A percentile compares a stretch with the other conserved stretches of the same genome.
These are phyloP conservation scores for Aspergillus arachidicola DNA, from an alignment of 2,329 filamentous ascomycete species.

Conservation along the genomic window DNA sequence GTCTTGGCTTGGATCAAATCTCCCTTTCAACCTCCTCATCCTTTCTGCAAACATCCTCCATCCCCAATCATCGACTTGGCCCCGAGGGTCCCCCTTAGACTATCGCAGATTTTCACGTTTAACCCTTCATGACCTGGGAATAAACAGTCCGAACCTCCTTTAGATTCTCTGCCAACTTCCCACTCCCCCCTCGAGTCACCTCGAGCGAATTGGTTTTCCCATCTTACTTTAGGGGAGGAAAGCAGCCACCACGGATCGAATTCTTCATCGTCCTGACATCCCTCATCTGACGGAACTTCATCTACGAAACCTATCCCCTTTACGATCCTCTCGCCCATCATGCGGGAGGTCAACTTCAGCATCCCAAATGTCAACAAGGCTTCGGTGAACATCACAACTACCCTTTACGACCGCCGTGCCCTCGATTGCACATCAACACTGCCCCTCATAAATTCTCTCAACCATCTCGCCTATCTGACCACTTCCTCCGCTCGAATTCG, in stretches of 20 bases:
- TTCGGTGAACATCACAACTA: slow-evolving; percentile 96
- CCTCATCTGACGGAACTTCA: slow-evolving; percentile 4
- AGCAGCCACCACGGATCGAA: slow-evolving; percentile 12
- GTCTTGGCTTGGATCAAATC: slow-evolving; percentile 23
- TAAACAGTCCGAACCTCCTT: slow-evolving; percentile 12
- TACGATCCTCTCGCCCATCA: slow-evolving; percentile 56
- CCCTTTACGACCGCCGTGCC: slow-evolving; percentile 93
- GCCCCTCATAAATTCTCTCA: slow-evolving; percentile 97
- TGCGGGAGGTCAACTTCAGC: slow-evolving; percentile 99
- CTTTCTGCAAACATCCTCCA: slow-evolving; percentile 19
- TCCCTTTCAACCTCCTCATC: slow-evolving; percentile 23
- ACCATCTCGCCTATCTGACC: slow-evolving; percentile 96
- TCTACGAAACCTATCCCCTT: neutral
- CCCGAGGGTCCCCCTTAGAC: slow-evolving; percentile 12
- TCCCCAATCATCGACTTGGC: slow-evolving; percentile 9
- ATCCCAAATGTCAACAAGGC: slow-evolving; percentile 99
- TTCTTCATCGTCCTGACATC: slow-evolving; percentile 1
- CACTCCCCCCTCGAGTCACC: slow-evolving; percentile 11
- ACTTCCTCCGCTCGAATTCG: slow-evolving; percentile 96
- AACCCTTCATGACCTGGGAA: slow-evolving; percentile 15
- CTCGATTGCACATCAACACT: slow-evolving; percentile 98
- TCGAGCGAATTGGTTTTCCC: slow-evolving; percentile 15
- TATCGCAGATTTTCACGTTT: slow-evolving; percentile 4
- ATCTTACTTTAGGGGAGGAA: slow-evolving; percentile 21
- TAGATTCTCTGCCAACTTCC: slow-evolving; percentile 5